phyloP scores from a whole-genome alignment of 2,329 filamentous ascomycete species.

The Aspergillus sp. region DNA sequence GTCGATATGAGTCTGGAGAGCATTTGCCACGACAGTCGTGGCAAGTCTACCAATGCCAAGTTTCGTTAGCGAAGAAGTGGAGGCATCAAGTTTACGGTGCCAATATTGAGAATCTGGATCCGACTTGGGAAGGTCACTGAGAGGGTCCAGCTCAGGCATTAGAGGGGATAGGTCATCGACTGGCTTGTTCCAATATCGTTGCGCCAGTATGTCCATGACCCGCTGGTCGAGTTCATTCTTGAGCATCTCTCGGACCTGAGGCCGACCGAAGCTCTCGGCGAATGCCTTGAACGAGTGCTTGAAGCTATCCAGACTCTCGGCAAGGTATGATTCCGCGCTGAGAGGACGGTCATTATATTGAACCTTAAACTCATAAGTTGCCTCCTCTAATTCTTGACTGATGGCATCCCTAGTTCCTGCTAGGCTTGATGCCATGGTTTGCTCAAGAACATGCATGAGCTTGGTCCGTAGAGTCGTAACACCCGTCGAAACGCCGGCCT shows the following conservation, averaged over 20 bases:
- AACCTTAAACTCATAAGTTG: conserved; percentile 97
- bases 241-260: conserved; percentile 81
- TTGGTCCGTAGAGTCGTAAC: conserved; percentile 87
- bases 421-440: conserved; percentile 92
- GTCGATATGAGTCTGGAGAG: conserved; percentile 82
- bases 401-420: conserved; percentile 89
- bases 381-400: conserved; percentile 89
- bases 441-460: conserved; percentile 92
- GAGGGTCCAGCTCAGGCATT: conserved; percentile 63
- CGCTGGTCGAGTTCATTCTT: conserved; percentile 93
- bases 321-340: conserved; percentile 92
- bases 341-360: conserved; percentile 97
- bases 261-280: conserved; percentile 79
- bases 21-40: conserved; percentile 81
- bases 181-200: conserved; percentile 96
- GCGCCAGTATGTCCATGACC: conserved; percentile 86
- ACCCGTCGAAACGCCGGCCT: conserved; percentile 70
- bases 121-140: conserved; percentile 76
- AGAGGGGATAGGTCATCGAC: conserved; percentile 72
- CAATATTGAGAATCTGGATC: conserved; percentile 83
- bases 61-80: conserved; percentile 84
- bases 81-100: conserved; percentile 91
- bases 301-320: conserved; percentile 90
- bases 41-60: conserved; percentile 88
- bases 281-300: conserved; percentile 98